Evolutionary conservation across 208 protist genomes (phyloP), one percentile per base, ranked within the genome.

Genomic region (Trypanosoma cruzi): DNA sequence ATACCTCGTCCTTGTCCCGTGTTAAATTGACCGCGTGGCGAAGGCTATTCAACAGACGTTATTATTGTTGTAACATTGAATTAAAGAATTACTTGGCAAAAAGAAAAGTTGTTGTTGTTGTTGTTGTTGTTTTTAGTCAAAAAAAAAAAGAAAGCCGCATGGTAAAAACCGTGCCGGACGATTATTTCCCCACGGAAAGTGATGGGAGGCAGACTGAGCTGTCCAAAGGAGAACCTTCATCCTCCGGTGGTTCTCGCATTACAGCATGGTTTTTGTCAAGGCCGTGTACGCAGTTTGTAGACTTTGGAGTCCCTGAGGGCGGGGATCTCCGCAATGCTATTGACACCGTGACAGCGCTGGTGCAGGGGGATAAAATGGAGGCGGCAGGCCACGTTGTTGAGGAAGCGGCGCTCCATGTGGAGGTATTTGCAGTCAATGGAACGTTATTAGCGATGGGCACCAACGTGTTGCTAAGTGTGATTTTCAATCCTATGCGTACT

Each of bases 111-210:
- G n/a, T n/a, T n/a, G n/a, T n/a, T n/a, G n/a, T n/a, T n/a, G n/a
- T n/a, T n/a, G n/a, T n/a, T n/a, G n/a, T n/a, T n/a, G n/a, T n/a
- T n/a, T n/a, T n/a, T n/a, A n/a, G n/a, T n/a, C n/a, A n/a, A n/a
- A n/a, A n/a, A n/a, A n/a, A 44, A 2, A 44, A 44, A 44, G 18
- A 44, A 44, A 14, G 40, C 40, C 1, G 18, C 20, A 73, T 73
- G 68, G 46, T 60, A 36, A 37, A 64, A 52, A 53, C 62, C 32
- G 73, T 78, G 14, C 58, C 73, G 2, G 73, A 78, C 67, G 65
- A 78, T 44, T 78, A 78, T 31, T 78, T 78, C 37, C 73, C 73
- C 53, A n/a, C 29, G 10, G 48, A 66, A 40, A 49, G 65, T 28
- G 49, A 26, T 40, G 22, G 11, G 4, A 46, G 29, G 7, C 24